Base-by-base conservation (phyloP, 768 basidiomycete species). In the Termitomyces sp. region DNA sequence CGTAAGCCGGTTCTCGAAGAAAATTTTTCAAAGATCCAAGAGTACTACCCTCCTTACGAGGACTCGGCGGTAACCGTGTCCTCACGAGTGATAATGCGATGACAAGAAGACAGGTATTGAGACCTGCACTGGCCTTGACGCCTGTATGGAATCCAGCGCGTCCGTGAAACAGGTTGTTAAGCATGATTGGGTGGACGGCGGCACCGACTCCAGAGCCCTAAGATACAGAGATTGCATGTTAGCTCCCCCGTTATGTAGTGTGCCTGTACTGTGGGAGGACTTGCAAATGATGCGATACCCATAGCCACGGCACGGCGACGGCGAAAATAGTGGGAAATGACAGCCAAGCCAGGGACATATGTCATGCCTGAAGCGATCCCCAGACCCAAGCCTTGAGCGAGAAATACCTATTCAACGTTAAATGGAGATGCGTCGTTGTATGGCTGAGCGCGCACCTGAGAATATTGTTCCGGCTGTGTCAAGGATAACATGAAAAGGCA, bases 161-260 rank as follows among this genome's bases (percentile, higher is more conserved):
- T 6, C 78, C 76, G 55, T 80, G 72, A 59, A 81, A 78, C 57
- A 76, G 71, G 48, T 78, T 74, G 65, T 89, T 88, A n/a, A 89
- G 72, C 74, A 87, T 78, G 63, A 87, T 84, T 1, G 85, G 84
- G 55, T 86, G 84, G n/a, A 88, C 61, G 22, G 81, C 75, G 13
- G 82, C 85, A 6, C 87, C 87, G 18, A 85, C 64, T 16, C 80
- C 82, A 11, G 84, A 76, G 15, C 78, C 77, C 76, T 79, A 58
- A 6, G 6, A 13, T 34, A 33, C 13, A 52, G 9, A 33, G 31
- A 42, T 6, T 3, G n/a, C 2, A 12, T 22, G 42, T 44, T 18
- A 47, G 31, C 24, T 18, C 7, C 27, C 13, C 15, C 5, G 11
- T n/a, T n/a, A 36, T 11, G 12, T 2, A 20, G 9, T 46, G 6